Percentiles rank a stretch among this genome's conserved stretches.
These are phyloP conservation scores for Nicotiana tomentosiformis DNA, from an alignment of 257 asterid genomes.

Conservation along the genomic window DNA sequence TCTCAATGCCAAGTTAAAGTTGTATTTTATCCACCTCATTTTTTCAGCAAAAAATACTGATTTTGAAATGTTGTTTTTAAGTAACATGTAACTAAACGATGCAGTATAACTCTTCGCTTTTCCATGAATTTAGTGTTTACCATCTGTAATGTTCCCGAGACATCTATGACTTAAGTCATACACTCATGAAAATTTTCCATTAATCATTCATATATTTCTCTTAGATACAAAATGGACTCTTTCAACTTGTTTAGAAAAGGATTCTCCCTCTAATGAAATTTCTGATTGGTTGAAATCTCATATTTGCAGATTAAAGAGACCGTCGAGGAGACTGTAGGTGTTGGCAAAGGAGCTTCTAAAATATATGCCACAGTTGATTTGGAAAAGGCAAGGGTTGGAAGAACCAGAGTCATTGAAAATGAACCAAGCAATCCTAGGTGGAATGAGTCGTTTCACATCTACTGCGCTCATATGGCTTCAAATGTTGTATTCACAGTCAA, in stretches of 20 bases:
- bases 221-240: background rate
- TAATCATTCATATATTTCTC: background rate
- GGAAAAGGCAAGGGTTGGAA: constrained; percentile 87
- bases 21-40: background rate
- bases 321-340: constrained; percentile 73
- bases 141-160: background rate
- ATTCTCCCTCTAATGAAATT: background rate
- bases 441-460: constrained; percentile 79
- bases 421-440: constrained; percentile 76
- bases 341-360: constrained; percentile 73
- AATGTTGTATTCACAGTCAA: constrained; percentile 75
- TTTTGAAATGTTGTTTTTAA: background rate
- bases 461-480: constrained; percentile 79
- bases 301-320: constrained; percentile 47
- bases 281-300: constrained; percentile 13
- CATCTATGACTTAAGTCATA: background rate
- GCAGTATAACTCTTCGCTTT: background rate
- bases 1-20: background rate
- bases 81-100: background rate
- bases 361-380: constrained; percentile 76
- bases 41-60: background rate
- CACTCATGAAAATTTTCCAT: background rate
- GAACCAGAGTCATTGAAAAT: constrained; percentile 58
- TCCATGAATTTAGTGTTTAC: background rate
- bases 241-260: background rate